phyloP scores from a whole-genome alignment of 805 yeast species.

The Candida xiaguanensis region DNA sequence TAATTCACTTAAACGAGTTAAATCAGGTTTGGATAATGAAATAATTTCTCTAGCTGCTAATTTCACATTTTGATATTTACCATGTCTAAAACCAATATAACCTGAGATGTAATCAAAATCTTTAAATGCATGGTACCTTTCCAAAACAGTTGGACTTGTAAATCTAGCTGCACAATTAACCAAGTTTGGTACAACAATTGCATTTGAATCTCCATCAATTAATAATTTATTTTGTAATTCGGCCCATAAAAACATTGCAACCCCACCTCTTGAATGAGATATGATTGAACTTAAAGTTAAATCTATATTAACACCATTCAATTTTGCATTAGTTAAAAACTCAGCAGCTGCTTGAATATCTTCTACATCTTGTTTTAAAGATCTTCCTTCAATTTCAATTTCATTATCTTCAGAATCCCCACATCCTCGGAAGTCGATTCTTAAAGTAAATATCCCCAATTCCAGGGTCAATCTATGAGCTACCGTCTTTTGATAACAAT shows the following conservation, averaged over 20 bases:
- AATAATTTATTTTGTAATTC: conserved; percentile 37
- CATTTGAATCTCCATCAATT: conserved; percentile 25
- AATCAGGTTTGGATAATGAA: conserved; percentile 48
- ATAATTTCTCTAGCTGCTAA: conserved; percentile 49
- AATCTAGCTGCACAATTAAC: conserved; percentile 75
- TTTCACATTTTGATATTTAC: conserved; percentile 39
- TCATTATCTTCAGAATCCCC: conserved; percentile 65
- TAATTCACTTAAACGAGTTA: conserved; percentile 37
- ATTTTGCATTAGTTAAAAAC: conserved; percentile 22
- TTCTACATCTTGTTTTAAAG: conserved; percentile 58
- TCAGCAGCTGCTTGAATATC: conserved; percentile 51
- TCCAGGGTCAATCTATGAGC: conserved; percentile 58
- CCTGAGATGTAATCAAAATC: conserved; percentile 11
- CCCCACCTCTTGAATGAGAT: conserved; percentile 78
- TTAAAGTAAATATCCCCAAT: conserved; percentile 59
- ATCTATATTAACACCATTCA: conserved; percentile 36
- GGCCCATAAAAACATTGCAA: conserved; percentile 75
- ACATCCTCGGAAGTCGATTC: conserved; percentile 85
- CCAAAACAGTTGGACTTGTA: conserved; percentile 44
- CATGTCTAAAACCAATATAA: conserved; percentile 40
- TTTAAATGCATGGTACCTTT: conserved; percentile 30
- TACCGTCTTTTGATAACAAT: conserved; percentile 63
- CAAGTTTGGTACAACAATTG: conserved; percentile 55
- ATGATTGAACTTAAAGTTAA: conserved; percentile 55
- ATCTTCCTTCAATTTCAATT: conserved; percentile 46